These are phyloP conservation scores for Chlorella variabilis DNA, from an alignment of 163 green algal species.

Conservation along the genomic window DNA sequence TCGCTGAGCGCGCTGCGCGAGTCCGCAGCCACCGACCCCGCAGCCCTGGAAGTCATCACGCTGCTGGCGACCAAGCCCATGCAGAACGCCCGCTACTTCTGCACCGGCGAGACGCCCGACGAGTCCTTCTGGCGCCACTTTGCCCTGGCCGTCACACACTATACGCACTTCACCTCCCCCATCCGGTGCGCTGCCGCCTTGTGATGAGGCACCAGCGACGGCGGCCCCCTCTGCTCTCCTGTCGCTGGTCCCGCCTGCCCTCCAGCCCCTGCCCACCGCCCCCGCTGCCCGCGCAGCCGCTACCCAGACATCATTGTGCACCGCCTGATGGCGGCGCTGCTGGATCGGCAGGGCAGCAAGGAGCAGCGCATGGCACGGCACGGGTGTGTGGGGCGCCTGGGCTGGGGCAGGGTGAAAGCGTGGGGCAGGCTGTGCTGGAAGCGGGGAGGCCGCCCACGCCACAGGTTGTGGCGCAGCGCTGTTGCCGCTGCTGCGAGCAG, in stretches of 20 bases:
- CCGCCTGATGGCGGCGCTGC: conserved; percentile 62
- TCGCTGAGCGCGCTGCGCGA: conserved; percentile 51
- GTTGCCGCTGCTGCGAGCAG: too few species aligned
- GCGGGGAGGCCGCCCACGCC: too few species aligned
- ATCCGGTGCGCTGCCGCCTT: conserved; percentile 27
- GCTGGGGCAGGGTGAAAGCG: too few species aligned
- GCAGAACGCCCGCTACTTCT: conserved; percentile 82
- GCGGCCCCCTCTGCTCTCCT: background rate
- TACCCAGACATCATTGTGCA: conserved; percentile 88
- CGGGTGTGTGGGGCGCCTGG: background rate
- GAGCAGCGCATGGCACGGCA: background rate
- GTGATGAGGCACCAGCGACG: background rate
- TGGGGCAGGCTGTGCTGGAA: too few species aligned
- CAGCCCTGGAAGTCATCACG: conserved; percentile 54
- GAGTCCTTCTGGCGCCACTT: conserved; percentile 66
- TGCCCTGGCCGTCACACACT: conserved; percentile 76
- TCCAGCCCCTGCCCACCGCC: background rate
- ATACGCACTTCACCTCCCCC: conserved; percentile 75
- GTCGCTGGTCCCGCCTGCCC: background rate
- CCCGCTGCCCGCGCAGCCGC: conserved; percentile 22
- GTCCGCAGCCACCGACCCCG: conserved; percentile 9
- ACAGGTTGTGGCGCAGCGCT: too few species aligned
- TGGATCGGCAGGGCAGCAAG: conserved; percentile 8
- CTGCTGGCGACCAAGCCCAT: conserved; percentile 86
- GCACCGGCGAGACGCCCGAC: conserved; percentile 58